Evolutionary conservation across 495 filamentous ascomycete genomes (phyloP), one percentile per base, ranked within the genome.

Genomic region (Daldinia bambusicola): DNA sequence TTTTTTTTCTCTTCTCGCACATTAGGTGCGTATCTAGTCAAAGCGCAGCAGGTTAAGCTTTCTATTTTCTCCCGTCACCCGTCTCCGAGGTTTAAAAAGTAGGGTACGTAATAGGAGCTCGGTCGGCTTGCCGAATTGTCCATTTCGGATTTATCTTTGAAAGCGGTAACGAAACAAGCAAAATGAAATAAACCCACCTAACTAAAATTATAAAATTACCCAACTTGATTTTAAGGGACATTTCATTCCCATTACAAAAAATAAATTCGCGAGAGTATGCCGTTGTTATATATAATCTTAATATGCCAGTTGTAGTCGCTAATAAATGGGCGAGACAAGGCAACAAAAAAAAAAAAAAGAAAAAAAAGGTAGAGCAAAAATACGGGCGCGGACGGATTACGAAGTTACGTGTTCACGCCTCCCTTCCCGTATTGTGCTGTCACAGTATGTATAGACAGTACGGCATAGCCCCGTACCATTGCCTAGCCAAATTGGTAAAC

Each of bases 391-490:
- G 61, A 61, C 52, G 66, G 61, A 62, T 69, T 62, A 55, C 52
- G 57, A 73, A 66, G 61, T 69, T 69, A 69, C 51, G 65, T 72
- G 69, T 66, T 61, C 66, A 45, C 43, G 61, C 60, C 50, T 66
- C 45, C 56, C 43, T 73, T 69, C 57, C 70, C 70, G 65, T 61
- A 61, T 68, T 53, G 51, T 26, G 65, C 51, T 66, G 66, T 66
- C 67, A 73, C 70, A 73, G 70, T 73, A 73, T 31, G 53, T 65
- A 40, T 52, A 69, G 52, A 73, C 70, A 73, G 70, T 73, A 73
- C 70, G 70, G 70, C 37, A 68, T 59, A 14, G 61, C 65, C 70
- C 70, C 70, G 70, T 73, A 61, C 61, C 52, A 73, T 73, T 73
- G 62, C 66, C 66, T 69, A 69, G 70, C 70, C 51, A 73, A 55